Percentiles rank a stretch among this genome's conserved stretches.
These are phyloP conservation scores for Rosa rugosa DNA, from an alignment of 306 rosid genomes.

Conservation along the genomic window DNA sequence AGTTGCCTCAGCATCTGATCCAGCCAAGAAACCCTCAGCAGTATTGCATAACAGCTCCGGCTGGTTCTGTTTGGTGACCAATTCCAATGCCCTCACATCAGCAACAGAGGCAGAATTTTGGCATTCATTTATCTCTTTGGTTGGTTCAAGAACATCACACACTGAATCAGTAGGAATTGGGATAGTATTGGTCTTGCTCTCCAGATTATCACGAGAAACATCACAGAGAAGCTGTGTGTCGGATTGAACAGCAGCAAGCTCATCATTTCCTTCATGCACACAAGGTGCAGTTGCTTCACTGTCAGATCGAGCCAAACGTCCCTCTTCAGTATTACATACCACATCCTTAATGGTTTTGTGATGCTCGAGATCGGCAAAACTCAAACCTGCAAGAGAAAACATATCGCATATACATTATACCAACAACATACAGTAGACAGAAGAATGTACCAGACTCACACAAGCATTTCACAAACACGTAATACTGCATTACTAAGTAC, in stretches of 20 bases:
- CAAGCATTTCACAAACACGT: not conserved
- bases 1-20: conserved; percentile 29
- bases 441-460: conserved; percentile 4
- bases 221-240: conserved; percentile 22
- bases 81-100: conserved; percentile 24
- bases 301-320: conserved; percentile 30
- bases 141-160: conserved; percentile 27
- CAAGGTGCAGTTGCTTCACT: conserved; percentile 22
- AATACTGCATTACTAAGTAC: not conserved
- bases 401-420: not conserved
- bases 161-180: conserved; percentile 23
- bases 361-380: conserved; percentile 20
- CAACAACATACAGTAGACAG: conserved; percentile 10
- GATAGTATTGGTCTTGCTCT: conserved; percentile 27
- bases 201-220: conserved; percentile 28
- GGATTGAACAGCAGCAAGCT: conserved; percentile 32
- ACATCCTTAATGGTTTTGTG: conserved; percentile 19
- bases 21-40: conserved; percentile 30
- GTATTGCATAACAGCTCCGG: conserved; percentile 20
- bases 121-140: conserved; percentile 19
- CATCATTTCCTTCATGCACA: conserved; percentile 33
- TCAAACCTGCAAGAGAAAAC: conserved; percentile 43
- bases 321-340: conserved; percentile 26
- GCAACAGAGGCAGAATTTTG: conserved; percentile 27
- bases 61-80: conserved; percentile 28